Evolutionary conservation across 345 rosid species (phyloP).

Genomic region (Atalantia buxifolia): DNA sequence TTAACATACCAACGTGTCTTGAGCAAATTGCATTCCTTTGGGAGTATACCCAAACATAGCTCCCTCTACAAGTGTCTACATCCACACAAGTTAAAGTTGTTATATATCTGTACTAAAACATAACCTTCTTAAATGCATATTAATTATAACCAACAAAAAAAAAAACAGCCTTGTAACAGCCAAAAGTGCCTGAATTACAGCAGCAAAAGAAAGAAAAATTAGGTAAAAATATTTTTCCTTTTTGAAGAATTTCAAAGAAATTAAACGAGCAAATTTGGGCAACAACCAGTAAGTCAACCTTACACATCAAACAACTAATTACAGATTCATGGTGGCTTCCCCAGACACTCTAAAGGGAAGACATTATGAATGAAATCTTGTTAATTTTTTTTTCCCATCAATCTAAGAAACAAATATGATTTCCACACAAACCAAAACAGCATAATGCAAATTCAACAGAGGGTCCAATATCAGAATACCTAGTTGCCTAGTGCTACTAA

Average conservation of each 20-base stretch:
- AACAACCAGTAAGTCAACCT: background rate
- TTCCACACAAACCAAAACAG: background rate
- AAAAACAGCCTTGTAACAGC: background rate
- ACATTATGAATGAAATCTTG: background rate
- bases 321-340: background rate
- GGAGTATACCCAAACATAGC: conserved; percentile 85
- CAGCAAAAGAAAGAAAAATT: background rate
- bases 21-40: conserved; percentile 90
- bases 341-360: background rate
- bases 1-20: conserved; percentile 63
- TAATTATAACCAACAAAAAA: background rate
- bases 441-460: background rate
- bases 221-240: background rate
- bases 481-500: background rate
- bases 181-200: background rate
- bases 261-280: background rate
- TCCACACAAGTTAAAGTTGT: conserved; percentile 16
- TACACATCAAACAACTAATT: background rate
- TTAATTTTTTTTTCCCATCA: too few relatives aligned
- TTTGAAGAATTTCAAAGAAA: background rate
- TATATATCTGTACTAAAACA: background rate
- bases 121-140: background rate
- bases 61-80: conserved; percentile 79
- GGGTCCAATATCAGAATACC: background rate
- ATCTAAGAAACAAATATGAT: background rate